Percentiles rank a stretch among this genome's conserved stretches.
Evolutionary conservation across 495 filamentous ascomycete genomes (phyloP).

Genomic region (Recurvomyces mirabilis): DNA sequence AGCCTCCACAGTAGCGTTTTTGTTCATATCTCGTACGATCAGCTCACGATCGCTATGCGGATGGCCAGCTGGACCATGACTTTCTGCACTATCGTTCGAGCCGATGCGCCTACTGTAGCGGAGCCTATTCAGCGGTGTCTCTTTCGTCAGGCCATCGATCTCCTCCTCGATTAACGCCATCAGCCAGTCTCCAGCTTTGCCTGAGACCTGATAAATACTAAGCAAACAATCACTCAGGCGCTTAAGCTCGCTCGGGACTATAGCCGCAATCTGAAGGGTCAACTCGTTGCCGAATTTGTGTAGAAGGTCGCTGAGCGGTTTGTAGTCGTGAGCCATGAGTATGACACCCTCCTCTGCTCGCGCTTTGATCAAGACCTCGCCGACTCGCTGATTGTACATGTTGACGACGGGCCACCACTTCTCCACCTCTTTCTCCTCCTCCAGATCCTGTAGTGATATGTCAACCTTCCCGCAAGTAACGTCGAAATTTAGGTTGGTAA

Average conservation of each 20-base stretch:
- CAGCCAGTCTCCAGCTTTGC: slow-evolving; percentile 78
- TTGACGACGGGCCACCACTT: slow-evolving; percentile 82
- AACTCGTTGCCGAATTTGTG: slow-evolving; percentile 75
- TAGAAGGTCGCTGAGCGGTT: slow-evolving; percentile 70
- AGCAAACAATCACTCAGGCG: slow-evolving; percentile 76
- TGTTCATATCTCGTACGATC: slow-evolving; percentile 53
- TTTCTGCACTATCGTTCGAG: slow-evolving; percentile 65
- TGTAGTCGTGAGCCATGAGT: slow-evolving; percentile 74
- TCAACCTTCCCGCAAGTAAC: slow-evolving; percentile 64
- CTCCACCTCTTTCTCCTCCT: slow-evolving; percentile 67
- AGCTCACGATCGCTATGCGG: slow-evolving; percentile 48
- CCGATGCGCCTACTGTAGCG: slow-evolving; percentile 63
- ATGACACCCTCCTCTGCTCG: slow-evolving; percentile 80
- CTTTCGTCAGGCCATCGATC: slow-evolving; percentile 81
- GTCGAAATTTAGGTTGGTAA: slow-evolving; percentile 40
- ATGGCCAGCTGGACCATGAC: slow-evolving; percentile 31
- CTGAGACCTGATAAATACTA: slow-evolving; percentile 95
- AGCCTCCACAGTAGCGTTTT: slow-evolving; percentile 56
- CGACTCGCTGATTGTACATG: slow-evolving; percentile 58
- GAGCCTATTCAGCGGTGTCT: slow-evolving; percentile 54
- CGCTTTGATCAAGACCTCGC: slow-evolving; percentile 77
- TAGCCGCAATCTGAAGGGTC: slow-evolving; percentile 70
- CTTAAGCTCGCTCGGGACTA: slow-evolving; percentile 65
- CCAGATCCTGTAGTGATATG: slow-evolving; percentile 72
- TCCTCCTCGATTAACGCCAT: slow-evolving; percentile 90